Conservation (phyloP, 345 rosid species). For the Mallotus nudiflorus region DNA sequence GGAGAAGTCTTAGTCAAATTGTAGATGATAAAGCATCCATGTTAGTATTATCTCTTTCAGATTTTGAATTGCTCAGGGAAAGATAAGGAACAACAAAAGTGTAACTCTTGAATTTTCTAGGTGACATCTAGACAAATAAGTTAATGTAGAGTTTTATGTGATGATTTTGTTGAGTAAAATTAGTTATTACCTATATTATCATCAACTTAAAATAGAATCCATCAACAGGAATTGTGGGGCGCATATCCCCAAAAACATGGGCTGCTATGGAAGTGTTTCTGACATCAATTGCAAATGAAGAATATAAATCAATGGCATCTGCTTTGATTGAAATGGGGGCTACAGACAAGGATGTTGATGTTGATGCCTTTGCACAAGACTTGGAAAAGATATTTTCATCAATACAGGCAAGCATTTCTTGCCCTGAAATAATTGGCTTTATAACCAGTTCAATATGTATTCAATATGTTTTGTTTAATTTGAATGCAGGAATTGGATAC, state of each 20-base stretch:
- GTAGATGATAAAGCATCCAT: neutral
- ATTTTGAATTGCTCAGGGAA: neutral
- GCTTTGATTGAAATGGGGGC: constrained; percentile 98
- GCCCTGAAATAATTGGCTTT: constrained; percentile 2
- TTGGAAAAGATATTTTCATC: constrained; percentile 88
- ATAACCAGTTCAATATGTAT: neutral
- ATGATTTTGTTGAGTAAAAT: neutral
- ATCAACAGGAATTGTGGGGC: constrained; percentile 88
- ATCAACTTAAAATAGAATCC: constrained; percentile 8
- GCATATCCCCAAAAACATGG: constrained; percentile 98
- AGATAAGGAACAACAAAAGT: neutral
- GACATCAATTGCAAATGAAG: constrained; percentile 76
- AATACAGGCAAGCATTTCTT: constrained; percentile 53
- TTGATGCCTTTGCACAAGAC: constrained; percentile 83
- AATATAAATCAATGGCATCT: constrained; percentile 89
- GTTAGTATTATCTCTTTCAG: neutral
- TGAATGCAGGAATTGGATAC: constrained; percentile 78
- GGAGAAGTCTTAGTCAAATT: neutral
- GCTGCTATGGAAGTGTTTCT: constrained; percentile 89
- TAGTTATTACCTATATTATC: neutral
- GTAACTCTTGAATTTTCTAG: neutral
- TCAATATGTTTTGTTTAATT: constrained; percentile 5
- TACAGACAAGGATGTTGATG: constrained; percentile 77
- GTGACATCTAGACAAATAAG: neutral
- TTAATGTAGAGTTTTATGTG: neutral